phyloP scores from a whole-genome alignment of 371 early-diverging fungal species.

The Saksenaea vasiformis region DNA sequence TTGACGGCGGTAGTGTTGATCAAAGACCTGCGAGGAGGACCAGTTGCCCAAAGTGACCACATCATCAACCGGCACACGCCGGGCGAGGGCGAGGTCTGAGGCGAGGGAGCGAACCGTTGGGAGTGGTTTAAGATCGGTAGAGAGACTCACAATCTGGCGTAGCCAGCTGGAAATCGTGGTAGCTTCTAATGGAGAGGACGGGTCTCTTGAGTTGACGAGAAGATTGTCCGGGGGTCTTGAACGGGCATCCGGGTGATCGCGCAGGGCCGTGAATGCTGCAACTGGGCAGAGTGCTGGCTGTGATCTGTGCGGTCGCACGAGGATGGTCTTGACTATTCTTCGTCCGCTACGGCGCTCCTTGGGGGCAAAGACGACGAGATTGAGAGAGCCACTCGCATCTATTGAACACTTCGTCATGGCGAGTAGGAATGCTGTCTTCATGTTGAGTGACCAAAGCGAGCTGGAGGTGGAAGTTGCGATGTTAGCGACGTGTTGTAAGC shows the following conservation, averaged over 20 bases:
- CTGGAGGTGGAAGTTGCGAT: neutral
- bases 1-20: slow-evolving; percentile 17
- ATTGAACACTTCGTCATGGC: neutral
- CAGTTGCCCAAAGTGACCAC: slow-evolving; percentile 19
- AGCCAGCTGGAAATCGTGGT: slow-evolving; percentile 3
- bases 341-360: slow-evolving; percentile 11
- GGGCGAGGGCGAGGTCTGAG: slow-evolving; percentile 6
- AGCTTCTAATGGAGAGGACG: neutral
- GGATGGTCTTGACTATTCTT: slow-evolving; percentile 14
- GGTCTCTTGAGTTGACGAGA: neutral
- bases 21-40: slow-evolving; percentile 7
- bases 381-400: neutral
- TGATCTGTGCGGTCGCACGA: neutral
- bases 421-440: slow-evolving; percentile 18
- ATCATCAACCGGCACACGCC: slow-evolving; percentile 8
- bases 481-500: neutral
- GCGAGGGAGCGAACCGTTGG: slow-evolving; percentile 14
- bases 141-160: neutral
- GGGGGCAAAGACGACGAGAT: slow-evolving; percentile 4
- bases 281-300: slow-evolving; percentile 5
- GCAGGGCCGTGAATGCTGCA: neutral
- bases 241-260: neutral
- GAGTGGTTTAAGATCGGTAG: neutral
- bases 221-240: neutral
- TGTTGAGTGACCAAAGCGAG: neutral